Evolutionary conservation across 306 rosid species (phyloP), one percentile per base, ranked within the genome.

Genomic region (Ammopiptanthus mongolicus): DNA sequence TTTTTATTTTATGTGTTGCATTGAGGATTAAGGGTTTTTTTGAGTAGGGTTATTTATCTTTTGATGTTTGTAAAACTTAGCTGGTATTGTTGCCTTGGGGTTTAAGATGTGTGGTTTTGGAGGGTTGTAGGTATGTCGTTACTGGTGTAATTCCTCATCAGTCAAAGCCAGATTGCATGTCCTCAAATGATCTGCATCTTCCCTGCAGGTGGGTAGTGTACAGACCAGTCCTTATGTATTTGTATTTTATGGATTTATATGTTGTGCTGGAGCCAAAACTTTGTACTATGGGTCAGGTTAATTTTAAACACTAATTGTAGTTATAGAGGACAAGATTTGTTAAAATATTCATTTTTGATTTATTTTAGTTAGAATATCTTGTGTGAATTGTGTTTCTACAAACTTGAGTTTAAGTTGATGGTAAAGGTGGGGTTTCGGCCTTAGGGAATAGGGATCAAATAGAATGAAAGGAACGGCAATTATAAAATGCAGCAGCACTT

Each of bases 31-130:
- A 61, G 62, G 55, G 75, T 73, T 81, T 80, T 61, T 25, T 57
- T 64, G 73, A 81, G 57, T 81, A 81, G 78, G 79, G 55, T 69
- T 60, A 77, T 77, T 46, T 61, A 59, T 82, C 63, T 12, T n/a
- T 71, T 36, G 37, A 42, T 22, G 28, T 67, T 25, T 77, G 81
- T 79, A 75, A n/a, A 79, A 76, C 63, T 64, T 22, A 75, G 73
- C 18, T 60, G 57, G 46, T 66, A 19, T 72, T 58, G 36, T 58
- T 73, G 61, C 67, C 72, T 60, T 42, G 62, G 60, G 77, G 78
- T 46, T 63, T 74, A 74, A 58, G 81, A 63, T 47, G 63, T 70
- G 65, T 73, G 80, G 42, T 82, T 73, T 56, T 72, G 58, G 65
- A 71, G 76, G 61, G 62, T 71, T 64, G 75, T 55, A 62, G 52